A percentile compares a stretch with the other conserved stretches of the same genome.
Evolutionary conservation across 192 early-diverging fungal genomes (phyloP).

Genomic region (Linnemannia exigua): DNA sequence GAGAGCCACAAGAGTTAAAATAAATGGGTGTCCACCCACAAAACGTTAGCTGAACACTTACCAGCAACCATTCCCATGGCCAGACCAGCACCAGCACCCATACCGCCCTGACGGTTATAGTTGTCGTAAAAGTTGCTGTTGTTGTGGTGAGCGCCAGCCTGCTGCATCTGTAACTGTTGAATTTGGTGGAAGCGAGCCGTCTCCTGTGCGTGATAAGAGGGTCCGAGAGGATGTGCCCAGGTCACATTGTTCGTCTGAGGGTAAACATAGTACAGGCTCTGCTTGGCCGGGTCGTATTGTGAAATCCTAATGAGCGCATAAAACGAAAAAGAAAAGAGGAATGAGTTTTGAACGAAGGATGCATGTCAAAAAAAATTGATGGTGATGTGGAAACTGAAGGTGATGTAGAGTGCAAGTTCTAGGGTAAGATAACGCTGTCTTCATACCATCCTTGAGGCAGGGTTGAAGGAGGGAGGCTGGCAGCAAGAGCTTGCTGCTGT

Average conservation of each 20-base stretch:
- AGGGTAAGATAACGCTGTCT: no score
- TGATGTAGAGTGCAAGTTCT: background rate
- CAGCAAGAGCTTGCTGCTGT: conserved; percentile 23
- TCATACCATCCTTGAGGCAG: conserved; percentile 51
- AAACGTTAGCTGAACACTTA: background rate
- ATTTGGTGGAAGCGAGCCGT: conserved; percentile 44
- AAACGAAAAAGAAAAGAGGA: background rate
- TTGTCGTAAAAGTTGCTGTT: conserved; percentile 20
- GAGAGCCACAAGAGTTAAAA: no score
- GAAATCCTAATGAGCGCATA: conserved; percentile 28
- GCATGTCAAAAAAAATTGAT: background rate
- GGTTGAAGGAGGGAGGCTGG: conserved; percentile 45
- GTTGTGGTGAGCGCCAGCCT: background rate
- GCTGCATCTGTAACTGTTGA: conserved; percentile 25
- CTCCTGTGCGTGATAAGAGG: conserved; percentile 31
- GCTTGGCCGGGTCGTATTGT: conserved; percentile 39
- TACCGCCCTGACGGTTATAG: conserved; percentile 47
- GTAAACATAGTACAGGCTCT: conserved; percentile 49
- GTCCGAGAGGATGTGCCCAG: conserved; percentile 42
- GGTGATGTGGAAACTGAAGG: background rate
- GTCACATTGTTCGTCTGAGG: conserved; percentile 36
- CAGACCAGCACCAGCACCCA: conserved; percentile 42
- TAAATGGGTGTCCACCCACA: no score
- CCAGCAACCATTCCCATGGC: conserved; percentile 51
- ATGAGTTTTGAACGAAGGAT: background rate